Conservation (phyloP, 371 early-diverging fungal species). For the Sporodiniella umbellata region DNA sequence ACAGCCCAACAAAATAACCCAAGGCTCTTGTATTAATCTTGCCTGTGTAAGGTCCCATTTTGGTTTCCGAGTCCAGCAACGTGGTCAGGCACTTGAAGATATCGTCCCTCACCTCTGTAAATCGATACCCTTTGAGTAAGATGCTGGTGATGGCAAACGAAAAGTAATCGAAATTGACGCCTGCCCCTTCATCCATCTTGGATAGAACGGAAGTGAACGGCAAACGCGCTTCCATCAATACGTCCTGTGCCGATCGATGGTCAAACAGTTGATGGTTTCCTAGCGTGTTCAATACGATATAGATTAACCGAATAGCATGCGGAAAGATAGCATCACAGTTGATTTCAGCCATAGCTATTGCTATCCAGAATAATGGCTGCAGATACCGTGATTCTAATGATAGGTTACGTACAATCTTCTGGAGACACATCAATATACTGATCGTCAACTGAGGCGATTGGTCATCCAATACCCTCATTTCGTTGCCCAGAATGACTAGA, state of each 20-base stretch:
- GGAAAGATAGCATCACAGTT: constrained; percentile 72
- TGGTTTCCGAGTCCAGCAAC: constrained; percentile 67
- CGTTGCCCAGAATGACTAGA: constrained; percentile 79
- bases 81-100: constrained; percentile 64
- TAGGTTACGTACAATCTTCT: constrained; percentile 75
- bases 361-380: constrained; percentile 87
- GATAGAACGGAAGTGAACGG: constrained; percentile 42
- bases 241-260: constrained; percentile 40
- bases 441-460: constrained; percentile 66
- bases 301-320: constrained; percentile 63
- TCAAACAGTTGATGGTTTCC: constrained; percentile 63
- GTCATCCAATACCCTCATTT: constrained; percentile 75
- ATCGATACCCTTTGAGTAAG: constrained; percentile 59
- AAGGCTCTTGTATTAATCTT: constrained; percentile 21
- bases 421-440: constrained; percentile 82
- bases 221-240: constrained; percentile 56
- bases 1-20: constrained; percentile 41
- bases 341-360: constrained; percentile 77
- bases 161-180: constrained; percentile 68
- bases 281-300: constrained; percentile 67
- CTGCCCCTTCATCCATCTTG: constrained; percentile 53
- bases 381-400: constrained; percentile 73
- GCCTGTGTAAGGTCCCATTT: constrained; percentile 14
- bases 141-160: constrained; percentile 65
- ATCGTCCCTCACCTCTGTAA: constrained; percentile 47